Percentiles rank a stretch among this genome's conserved stretches.
Conservation (phyloP, 108 stramenopile genomes). For the Pseudonitzschia multistriata region DNA sequence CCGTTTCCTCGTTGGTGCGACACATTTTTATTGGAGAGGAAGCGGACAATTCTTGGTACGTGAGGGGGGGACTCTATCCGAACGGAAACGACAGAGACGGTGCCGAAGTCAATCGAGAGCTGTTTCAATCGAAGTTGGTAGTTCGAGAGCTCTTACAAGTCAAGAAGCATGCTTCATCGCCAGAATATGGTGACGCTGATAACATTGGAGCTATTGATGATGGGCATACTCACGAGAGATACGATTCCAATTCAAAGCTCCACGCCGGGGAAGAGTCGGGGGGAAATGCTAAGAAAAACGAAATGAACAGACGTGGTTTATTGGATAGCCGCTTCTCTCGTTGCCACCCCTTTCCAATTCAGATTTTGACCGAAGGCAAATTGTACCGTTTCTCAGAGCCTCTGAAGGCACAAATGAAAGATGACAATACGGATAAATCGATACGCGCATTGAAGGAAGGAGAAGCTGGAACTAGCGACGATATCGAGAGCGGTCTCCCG, state of each 20-base stretch:
- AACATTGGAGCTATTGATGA: neutral
- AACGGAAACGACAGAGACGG: neutral
- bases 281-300: neutral
- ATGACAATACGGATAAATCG: conserved; percentile 1
- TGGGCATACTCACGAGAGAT: neutral
- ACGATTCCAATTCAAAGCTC: neutral
- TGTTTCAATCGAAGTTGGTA: conserved; percentile 17
- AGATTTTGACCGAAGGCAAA: conserved; percentile 19
- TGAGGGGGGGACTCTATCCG: neutral
- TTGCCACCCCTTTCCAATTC: conserved; percentile 10
- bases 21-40: conserved; percentile 6
- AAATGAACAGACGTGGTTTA: neutral
- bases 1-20: conserved; percentile 20
- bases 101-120: neutral
- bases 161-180: neutral
- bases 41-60: neutral
- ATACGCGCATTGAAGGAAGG: neutral
- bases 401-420: conserved; percentile 8
- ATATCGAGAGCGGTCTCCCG: neutral
- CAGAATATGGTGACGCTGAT: conserved; percentile 1
- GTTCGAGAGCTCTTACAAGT: conserved; percentile 20
- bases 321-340: neutral
- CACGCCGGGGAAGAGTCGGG: neutral
- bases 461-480: neutral
- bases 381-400: conserved; percentile 23